Evolutionary conservation across 1,284 basidiomycete genomes (phyloP), one percentile per base, ranked within the genome.

Genomic region (Dichomitus squalens): DNA sequence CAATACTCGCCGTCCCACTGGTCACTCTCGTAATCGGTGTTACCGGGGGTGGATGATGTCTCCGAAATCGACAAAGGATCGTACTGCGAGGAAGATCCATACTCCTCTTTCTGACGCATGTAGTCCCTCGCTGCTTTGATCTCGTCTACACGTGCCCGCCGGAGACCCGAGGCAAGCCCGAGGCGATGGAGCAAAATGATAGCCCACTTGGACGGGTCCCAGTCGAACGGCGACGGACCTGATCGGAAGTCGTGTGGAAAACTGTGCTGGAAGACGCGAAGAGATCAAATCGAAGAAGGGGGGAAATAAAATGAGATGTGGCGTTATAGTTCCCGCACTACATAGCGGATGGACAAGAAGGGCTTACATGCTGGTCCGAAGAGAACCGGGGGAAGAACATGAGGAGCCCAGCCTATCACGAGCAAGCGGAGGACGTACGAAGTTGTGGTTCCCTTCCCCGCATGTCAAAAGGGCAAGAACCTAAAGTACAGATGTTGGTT

Each of bases 171-270:
- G 53, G 75, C 81, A 0, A 87, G 71, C 0, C 87, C 86, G 38
- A 85, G 66, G n/a, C 65, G 66, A 64, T 87, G 75, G 7, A 92
- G 75, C 2, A 73, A 49, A 25, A 82, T 69, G 48, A 92, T 92
- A 38, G 87, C 80, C 90, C 90, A 92, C 72, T 92, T 92, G 2
- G 88, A 88, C 0, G 91, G 90, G 72, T 93, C 90, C 89, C 89
- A 93, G 63, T 89, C 87, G 34, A 78, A 70, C 3, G 56, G 48
- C 16, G 79, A 78, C 3, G 87, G 86, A 0, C 86, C 87, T 27
- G 85, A 86, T 41, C 87, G 79, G 68, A 83, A 90, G 68, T 90
- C 90, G 60, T 87, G 83, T 5, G 91, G 90, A 69, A 93, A 93
- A 0, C 89, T 80, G 68, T 93, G 90, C 82, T 93, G 73, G 38